These are phyloP conservation scores for Phytophthora multivora DNA, from an alignment of 352 stramenopile genomes.

Conservation along the genomic window DNA sequence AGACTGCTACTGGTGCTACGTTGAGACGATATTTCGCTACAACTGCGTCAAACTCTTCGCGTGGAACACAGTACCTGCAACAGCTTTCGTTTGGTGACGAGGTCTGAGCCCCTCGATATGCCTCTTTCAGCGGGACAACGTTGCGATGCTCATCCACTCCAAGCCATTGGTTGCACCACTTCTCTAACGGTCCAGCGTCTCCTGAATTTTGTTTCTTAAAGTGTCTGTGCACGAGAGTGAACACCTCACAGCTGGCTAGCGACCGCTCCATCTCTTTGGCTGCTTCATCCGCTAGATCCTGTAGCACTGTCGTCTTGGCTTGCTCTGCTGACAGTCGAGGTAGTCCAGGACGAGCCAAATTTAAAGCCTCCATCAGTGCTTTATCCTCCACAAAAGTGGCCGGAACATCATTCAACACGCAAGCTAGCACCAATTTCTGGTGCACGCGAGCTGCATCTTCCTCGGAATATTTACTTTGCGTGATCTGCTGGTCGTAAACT, in stretches of 20 bases:
- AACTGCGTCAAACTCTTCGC: constrained; percentile 8
- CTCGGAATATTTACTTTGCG: neutral
- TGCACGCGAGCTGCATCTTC: constrained; percentile 26
- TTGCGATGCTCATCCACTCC: constrained; percentile 27
- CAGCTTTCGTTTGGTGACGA: neutral
- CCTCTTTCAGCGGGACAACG: constrained; percentile 31
- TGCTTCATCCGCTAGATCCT: constrained; percentile 21
- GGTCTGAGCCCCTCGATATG: neutral
- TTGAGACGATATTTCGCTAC: constrained; percentile 3
- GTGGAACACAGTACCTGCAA: constrained; percentile 19
- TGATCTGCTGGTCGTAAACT: neutral
- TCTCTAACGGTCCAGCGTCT: neutral
- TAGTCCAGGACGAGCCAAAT: constrained; percentile 29
- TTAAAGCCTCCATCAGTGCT: constrained; percentile 39
- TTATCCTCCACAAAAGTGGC: constrained; percentile 46
- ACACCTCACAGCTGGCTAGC: constrained; percentile 22
- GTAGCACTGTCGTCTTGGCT: constrained; percentile 25
- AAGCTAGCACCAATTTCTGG: constrained; percentile 50
- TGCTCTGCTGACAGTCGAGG: constrained; percentile 22
- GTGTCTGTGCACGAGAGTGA: constrained; percentile 36
- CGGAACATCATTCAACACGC: constrained; percentile 41
- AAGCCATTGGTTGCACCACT: constrained; percentile 23
- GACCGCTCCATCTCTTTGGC: constrained; percentile 7
- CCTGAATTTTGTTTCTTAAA: neutral
- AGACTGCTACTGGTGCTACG: constrained; percentile 4